Percentiles rank a stretch among this genome's conserved stretches.
These are phyloP conservation scores for Carex littledalei DNA, from an alignment of 176 grass and related monocot species.

Conservation along the genomic window DNA sequence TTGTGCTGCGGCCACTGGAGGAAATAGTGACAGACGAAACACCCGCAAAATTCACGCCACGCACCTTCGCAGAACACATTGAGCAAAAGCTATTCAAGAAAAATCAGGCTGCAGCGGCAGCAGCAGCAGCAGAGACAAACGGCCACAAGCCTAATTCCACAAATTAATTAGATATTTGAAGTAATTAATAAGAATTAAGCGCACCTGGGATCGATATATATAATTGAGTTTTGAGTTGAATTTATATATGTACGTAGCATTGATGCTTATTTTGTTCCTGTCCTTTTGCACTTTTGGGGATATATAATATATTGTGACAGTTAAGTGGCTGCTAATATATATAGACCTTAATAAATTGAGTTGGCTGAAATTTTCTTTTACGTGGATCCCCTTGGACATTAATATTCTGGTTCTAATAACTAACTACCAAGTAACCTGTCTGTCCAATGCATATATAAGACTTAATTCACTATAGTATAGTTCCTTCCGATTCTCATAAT, in stretches of 20 bases:
- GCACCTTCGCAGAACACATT: slow-evolving; percentile 74
- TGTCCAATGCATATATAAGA: too few species aligned
- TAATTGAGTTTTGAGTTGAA: background rate
- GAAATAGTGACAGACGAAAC: slow-evolving; percentile 27
- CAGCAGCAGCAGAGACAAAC: background rate
- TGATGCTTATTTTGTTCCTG: background rate
- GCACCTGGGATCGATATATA: background rate
- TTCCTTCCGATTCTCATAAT: too few species aligned
- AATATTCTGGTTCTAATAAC: background rate
- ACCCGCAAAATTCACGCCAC: slow-evolving; percentile 46
- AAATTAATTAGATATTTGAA: background rate
- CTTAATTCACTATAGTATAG: too few species aligned
- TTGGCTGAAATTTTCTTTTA: background rate
- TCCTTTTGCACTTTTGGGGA: background rate
- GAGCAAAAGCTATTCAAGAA: slow-evolving; percentile 83
- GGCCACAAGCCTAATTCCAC: background rate
- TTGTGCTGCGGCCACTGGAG: slow-evolving; percentile 56
- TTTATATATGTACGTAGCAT: background rate
- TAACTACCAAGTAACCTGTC: background rate
- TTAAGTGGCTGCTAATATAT: background rate
- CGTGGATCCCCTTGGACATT: background rate
- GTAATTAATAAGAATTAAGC: background rate
- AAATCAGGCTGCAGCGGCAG: background rate
- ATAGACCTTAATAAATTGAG: background rate
- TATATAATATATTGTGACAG: background rate